phyloP scores from a whole-genome alignment of 768 basidiomycete species.

The Galerina marginata region DNA sequence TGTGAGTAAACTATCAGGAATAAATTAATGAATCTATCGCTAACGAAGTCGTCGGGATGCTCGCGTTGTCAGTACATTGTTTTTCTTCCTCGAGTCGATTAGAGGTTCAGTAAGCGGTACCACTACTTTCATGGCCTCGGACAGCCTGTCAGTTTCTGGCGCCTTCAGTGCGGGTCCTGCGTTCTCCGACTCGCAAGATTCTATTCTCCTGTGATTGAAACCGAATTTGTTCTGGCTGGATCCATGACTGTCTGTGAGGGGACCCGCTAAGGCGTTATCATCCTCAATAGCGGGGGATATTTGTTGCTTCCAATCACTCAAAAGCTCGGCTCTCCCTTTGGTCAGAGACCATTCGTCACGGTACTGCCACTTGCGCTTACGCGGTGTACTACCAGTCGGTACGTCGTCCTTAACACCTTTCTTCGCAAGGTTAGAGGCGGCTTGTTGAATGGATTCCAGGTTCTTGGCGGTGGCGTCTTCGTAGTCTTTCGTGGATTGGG shows the following conservation, averaged over 20 bases:
- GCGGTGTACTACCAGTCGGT: constrained; percentile 77
- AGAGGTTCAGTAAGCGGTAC: constrained; percentile 35
- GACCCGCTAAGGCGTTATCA: constrained; percentile 15
- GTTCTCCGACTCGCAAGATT: constrained; percentile 15
- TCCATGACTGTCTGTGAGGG: neutral
- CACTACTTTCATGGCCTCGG: constrained; percentile 2
- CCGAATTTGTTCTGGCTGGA: constrained; percentile 15
- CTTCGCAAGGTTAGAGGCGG: constrained; percentile 55
- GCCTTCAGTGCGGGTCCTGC: constrained; percentile 3
- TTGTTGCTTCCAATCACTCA: constrained; percentile 51
- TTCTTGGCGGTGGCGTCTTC: constrained; percentile 45
- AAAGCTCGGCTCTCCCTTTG: constrained; percentile 60
- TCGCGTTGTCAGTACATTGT: constrained; percentile 42
- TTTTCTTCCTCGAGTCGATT: constrained; percentile 47
- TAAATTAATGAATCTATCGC: neutral
- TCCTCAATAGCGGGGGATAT: constrained; percentile 20
- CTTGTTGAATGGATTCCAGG: constrained; percentile 54
- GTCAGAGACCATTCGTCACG: constrained; percentile 77
- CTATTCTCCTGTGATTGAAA: constrained; percentile 1
- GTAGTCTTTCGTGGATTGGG: constrained; percentile 34
- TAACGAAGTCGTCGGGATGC: constrained; percentile 33
- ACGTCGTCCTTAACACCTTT: constrained; percentile 67
- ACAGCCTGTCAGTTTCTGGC: neutral
- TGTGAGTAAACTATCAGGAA: neutral
- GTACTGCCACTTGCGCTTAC: constrained; percentile 75